Evolutionary conservation across 2,329 filamentous ascomycete genomes (phyloP).

Genomic region (Sarocladiaceae sp.): DNA sequence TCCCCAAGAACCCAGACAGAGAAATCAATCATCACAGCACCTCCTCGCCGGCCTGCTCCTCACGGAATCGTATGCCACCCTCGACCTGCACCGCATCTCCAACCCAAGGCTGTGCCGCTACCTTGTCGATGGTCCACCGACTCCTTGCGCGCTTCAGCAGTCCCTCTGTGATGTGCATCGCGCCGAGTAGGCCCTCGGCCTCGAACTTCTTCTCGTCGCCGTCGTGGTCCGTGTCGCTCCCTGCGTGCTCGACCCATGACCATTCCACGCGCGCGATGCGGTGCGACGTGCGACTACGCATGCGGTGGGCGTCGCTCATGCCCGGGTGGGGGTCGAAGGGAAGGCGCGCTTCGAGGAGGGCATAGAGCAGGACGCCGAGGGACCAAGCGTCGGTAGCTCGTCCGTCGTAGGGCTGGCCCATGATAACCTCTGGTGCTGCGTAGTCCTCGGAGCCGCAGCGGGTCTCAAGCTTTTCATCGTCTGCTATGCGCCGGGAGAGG

Average conservation of each 20-base stretch:
- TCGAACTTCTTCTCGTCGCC: slow-evolving; percentile 53
- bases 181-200: slow-evolving; percentile 62
- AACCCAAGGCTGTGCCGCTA: slow-evolving; percentile 72
- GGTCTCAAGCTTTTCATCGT: slow-evolving; percentile 84
- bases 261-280: slow-evolving; percentile 95
- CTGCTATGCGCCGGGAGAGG: slow-evolving; percentile 76
- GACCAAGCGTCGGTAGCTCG: slow-evolving; percentile 92
- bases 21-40: slow-evolving; percentile 22
- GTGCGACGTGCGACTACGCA: slow-evolving; percentile 78
- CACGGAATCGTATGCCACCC: slow-evolving; percentile 51
- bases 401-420: slow-evolving; percentile 92
- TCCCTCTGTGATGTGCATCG: slow-evolving; percentile 75
- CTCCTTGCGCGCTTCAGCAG: slow-evolving; percentile 76
- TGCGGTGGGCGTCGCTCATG: slow-evolving; percentile 67
- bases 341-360: slow-evolving; percentile 83
- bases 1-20: slow-evolving; percentile 8
- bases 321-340: slow-evolving; percentile 88
- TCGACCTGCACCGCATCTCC: slow-evolving; percentile 63
- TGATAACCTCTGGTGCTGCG: slow-evolving; percentile 89
- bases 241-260: slow-evolving; percentile 84
- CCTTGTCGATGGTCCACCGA: slow-evolving; percentile 68
- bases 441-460: slow-evolving; percentile 96
- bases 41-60: slow-evolving; percentile 52
- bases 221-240: slow-evolving; percentile 83
- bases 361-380: slow-evolving; percentile 85